Conservation (phyloP, 1,284 basidiomycete species). For the Malassezia brasiliensis region DNA sequence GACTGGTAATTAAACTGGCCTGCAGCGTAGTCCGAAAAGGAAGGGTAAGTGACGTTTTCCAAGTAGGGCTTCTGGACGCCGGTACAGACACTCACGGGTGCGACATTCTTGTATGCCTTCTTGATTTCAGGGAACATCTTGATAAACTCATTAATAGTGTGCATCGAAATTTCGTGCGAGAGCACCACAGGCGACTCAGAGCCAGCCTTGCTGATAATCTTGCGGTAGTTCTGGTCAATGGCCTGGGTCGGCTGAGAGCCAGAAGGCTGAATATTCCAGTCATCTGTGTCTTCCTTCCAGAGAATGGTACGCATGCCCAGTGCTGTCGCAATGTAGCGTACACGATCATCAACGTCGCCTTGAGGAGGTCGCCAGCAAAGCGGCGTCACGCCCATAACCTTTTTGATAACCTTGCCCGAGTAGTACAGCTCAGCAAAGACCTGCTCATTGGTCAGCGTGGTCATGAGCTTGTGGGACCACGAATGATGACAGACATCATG, state of each 20-base stretch:
- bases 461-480: conserved; percentile 53
- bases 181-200: conserved; percentile 20
- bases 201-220: neutral
- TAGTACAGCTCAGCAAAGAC: conserved; percentile 56
- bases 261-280: conserved; percentile 49
- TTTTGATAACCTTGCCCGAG: conserved; percentile 53
- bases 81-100: conserved; percentile 21
- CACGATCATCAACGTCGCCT: conserved; percentile 54
- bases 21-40: conserved; percentile 12
- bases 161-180: conserved; percentile 23
- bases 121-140: conserved; percentile 20
- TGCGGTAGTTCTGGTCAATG: conserved; percentile 16
- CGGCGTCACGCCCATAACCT: conserved; percentile 52
- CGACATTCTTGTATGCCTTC: conserved; percentile 20
- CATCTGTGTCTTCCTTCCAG: conserved; percentile 52
- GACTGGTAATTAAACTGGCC: conserved; percentile 16
- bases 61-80: conserved; percentile 18
- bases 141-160: conserved; percentile 23
- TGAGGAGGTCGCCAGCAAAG: conserved; percentile 52
- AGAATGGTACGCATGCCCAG: conserved; percentile 52
- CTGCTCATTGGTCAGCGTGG: conserved; percentile 51
- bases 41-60: conserved; percentile 19
- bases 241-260: conserved; percentile 42
- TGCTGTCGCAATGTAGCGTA: conserved; percentile 52
- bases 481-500: conserved; percentile 38